Evolutionary conservation across 2,329 filamentous ascomycete genomes (phyloP).

Genomic region (Epichloe uncinata): DNA sequence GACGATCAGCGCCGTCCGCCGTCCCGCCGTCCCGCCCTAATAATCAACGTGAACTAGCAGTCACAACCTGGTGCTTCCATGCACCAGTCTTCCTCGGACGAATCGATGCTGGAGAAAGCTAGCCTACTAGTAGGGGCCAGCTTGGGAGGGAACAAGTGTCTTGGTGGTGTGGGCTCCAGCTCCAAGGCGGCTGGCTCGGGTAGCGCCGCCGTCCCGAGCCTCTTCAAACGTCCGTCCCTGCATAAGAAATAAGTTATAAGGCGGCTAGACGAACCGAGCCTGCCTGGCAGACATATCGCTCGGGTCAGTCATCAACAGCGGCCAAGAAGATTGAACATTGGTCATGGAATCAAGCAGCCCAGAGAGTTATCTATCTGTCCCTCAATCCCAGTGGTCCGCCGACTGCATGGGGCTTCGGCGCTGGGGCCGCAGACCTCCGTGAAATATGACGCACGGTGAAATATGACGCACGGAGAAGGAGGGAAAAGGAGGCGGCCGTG

Average conservation of each 20-base stretch:
- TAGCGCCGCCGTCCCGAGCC: conserved; percentile 6
- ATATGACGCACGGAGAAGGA: neutral
- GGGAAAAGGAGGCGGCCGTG: neutral
- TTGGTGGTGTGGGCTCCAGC: neutral
- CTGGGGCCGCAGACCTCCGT: neutral
- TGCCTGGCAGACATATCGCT: neutral
- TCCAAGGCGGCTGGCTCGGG: conserved; percentile 4
- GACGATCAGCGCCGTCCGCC: conserved; percentile 3
- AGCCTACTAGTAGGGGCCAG: no score
- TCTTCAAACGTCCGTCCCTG: neutral
- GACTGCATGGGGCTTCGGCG: neutral
- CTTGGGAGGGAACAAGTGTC: neutral
- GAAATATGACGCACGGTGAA: no score
- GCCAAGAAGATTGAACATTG: neutral
- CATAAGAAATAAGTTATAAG: neutral
- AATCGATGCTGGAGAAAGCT: no score
- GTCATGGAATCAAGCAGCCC: no score
- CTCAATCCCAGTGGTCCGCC: no score
- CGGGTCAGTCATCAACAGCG: neutral
- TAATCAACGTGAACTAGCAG: no score
- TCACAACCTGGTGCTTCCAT: no score
- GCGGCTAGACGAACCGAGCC: no score
- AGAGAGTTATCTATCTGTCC: no score
- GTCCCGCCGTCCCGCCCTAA: neutral
- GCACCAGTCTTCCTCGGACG: no score